Base-by-base conservation (phyloP, 352 stramenopile genomes). In the Phytophthora palmivora region DNA sequence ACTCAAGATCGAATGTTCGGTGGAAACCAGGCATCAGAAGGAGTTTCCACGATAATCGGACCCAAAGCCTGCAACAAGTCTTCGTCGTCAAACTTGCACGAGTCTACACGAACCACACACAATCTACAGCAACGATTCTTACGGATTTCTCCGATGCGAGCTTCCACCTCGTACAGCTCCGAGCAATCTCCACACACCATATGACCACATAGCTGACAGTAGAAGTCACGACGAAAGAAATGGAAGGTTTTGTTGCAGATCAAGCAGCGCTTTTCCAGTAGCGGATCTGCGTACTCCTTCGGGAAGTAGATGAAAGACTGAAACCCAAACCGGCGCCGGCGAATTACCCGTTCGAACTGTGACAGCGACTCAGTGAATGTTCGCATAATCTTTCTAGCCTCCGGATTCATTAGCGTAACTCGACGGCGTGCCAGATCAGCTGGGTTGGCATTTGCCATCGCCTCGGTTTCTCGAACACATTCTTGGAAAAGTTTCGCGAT, bases 261-360 rank as follows among this genome's bases (percentile, higher is more conserved):
- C 14, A 47, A 54, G 48, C 80, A 90, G 21, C 30, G 37, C 18
- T 74, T 74, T 24, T 78, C 61, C 1, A 65, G 18, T 16, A 43
- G 43, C 14, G 66, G 54, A 15, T 81, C 61, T 15, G 39, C 56
- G 36, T 78, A 72, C 10, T 62, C 61, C n/a, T 58, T 76, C 2
- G 79, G 75, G 22, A 87, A 87, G 66, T 84, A 85, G 26, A 89
- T 63, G 55, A 89, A 90, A 10, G 73, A 70, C 72, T 91, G 82
- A 53, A 89, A 88, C 5, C 82, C 82, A 50, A 91, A 84, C 18
- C 82, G 75, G 5, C 79, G 75, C 26, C 81, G 78, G 6, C 82
- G 82, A 58, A 88, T 81, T 19, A 91, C 71, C 3, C 70, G 69
- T 44, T 89, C 79, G 15, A 87, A 78, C 48, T 87, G 55, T 33